Evolutionary conservation across 208 protist genomes (phyloP).

Genomic region (Acanthamoeba rhysodes): DNA sequence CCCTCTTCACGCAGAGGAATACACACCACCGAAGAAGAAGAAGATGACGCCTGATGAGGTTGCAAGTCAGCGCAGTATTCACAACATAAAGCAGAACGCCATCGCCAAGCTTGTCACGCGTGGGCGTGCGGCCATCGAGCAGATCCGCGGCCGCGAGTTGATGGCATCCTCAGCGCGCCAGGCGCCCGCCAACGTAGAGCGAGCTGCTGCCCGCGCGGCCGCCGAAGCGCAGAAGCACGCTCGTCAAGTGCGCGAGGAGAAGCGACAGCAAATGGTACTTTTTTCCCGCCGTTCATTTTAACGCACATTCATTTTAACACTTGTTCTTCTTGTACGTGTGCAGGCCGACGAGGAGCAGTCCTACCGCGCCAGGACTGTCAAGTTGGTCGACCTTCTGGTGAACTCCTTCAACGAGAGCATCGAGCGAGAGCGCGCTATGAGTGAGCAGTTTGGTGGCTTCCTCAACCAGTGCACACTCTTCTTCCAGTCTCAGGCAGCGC

Average conservation of each 20-base stretch:
- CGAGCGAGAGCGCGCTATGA: slow-evolving; percentile 29
- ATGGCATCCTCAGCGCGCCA: slow-evolving; percentile 43
- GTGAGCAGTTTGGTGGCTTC: slow-evolving; percentile 9
- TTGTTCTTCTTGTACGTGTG: slow-evolving; percentile 40
- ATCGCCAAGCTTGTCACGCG: background rate
- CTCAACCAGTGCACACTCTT: no score
- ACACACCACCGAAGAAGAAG: background rate
- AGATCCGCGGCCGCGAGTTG: background rate
- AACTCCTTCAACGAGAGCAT: slow-evolving; percentile 36
- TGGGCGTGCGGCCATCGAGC: slow-evolving; percentile 44
- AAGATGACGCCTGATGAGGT: slow-evolving; percentile 30
- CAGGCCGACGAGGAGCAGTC: slow-evolving; percentile 47
- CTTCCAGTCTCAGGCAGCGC: no score
- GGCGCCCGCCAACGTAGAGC: background rate
- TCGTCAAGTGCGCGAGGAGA: slow-evolving; percentile 13
- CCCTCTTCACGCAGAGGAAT: background rate
- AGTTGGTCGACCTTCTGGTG: slow-evolving; percentile 20
- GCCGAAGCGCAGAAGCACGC: slow-evolving; percentile 10
- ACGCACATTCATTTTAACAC: slow-evolving; percentile 35
- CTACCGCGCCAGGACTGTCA: slow-evolving; percentile 27
- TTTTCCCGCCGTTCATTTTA: slow-evolving; percentile 28
- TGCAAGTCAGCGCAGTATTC: background rate
- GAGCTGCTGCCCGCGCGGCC: background rate
- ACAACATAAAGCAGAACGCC: slow-evolving; percentile 28
- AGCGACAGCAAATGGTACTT: slow-evolving; percentile 32